These are phyloP conservation scores for Chenopodium formosanum DNA, from an alignment of 148 eudicot genomes.

Conservation along the genomic window DNA sequence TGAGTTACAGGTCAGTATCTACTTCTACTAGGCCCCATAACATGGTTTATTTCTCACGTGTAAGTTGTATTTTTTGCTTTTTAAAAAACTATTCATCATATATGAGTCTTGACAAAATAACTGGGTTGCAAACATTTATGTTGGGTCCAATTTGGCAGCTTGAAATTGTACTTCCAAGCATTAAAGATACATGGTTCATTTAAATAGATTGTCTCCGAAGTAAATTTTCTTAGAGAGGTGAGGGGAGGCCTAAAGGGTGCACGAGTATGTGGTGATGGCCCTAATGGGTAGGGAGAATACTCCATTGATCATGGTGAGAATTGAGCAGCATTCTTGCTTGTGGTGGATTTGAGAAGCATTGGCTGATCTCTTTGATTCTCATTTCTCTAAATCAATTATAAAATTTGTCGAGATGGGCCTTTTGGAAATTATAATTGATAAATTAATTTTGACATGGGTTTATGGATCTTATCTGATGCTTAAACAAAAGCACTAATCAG, in stretches of 20 bases:
- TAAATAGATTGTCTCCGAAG: background rate
- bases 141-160: background rate
- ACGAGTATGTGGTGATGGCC: background rate
- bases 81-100: background rate
- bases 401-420: background rate
- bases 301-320: background rate
- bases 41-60: background rate
- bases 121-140: background rate
- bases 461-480: background rate
- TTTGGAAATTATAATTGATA: background rate
- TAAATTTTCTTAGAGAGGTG: background rate
- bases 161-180: background rate
- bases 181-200: too few relatives aligned
- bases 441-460: background rate
- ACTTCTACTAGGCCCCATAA: background rate
- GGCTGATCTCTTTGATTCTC: background rate
- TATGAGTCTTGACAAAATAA: background rate
- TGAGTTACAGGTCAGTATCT: slow-evolving; percentile 63
- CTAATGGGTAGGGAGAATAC: background rate
- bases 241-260: background rate
- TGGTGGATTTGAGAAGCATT: background rate
- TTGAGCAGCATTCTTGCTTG: background rate
- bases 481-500: background rate
- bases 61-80: background rate
- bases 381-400: background rate